A percentile compares a stretch with the other conserved stretches of the same genome.
These are phyloP conservation scores for Camelina laxa DNA, from an alignment of 345 rosid genomes.

Conservation along the genomic window DNA sequence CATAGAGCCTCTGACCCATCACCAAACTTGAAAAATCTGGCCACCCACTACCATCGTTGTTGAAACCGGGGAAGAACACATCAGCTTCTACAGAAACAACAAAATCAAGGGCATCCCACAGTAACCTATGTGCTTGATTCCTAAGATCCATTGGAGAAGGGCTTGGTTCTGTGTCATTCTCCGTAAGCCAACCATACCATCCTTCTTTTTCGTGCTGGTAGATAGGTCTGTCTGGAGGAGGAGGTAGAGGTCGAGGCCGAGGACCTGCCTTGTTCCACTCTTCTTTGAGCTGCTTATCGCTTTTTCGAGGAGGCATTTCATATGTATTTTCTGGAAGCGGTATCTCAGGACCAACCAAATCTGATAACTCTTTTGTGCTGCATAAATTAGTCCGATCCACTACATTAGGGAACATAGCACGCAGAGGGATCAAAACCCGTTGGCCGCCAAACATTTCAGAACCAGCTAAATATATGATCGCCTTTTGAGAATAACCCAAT, in stretches of 20 bases:
- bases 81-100: conserved; percentile 88
- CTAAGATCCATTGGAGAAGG: conserved; percentile 81
- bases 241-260: conserved; percentile 98
- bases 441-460: conserved; percentile 97
- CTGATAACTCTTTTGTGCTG: conserved; percentile 71
- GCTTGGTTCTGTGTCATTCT: conserved; percentile 78
- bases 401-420: conserved; percentile 80
- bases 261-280: conserved; percentile 97
- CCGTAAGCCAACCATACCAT: conserved; percentile 96
- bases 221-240: conserved; percentile 94
- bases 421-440: conserved; percentile 85
- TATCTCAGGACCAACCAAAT: conserved; percentile 82
- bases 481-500: conserved; percentile 86
- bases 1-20: conserved; percentile 96
- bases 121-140: conserved; percentile 83
- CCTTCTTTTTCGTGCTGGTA: conserved; percentile 98
- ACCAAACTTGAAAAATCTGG: conserved; percentile 96
- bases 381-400: conserved; percentile 84
- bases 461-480: conserved; percentile 90
- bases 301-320: conserved; percentile 59
- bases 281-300: conserved; percentile 68
- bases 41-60: conserved; percentile 84
- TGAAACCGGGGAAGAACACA: conserved; percentile 87
- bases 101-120: conserved; percentile 98
- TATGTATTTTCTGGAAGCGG: conserved; percentile 59